Conservation (phyloP, 495 filamentous ascomycete genomes). For the Staphylotrichum tortipilum region DNA sequence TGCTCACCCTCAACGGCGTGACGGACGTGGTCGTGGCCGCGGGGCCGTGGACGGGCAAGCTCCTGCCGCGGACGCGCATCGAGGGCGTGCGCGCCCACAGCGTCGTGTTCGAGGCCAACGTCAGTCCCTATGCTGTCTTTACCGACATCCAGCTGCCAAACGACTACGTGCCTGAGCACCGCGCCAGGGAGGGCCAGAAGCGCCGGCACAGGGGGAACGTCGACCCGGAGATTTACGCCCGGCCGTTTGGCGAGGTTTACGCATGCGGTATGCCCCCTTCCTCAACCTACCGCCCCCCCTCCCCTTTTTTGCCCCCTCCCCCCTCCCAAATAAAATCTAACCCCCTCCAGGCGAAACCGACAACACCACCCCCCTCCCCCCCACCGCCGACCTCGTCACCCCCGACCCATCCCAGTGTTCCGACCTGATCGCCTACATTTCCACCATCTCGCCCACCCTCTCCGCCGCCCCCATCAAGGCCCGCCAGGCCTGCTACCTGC, state of each 20-base stretch:
- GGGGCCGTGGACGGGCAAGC: conserved; percentile 75
- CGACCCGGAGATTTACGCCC: conserved; percentile 87
- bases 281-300: not conserved
- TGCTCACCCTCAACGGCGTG: conserved; percentile 52
- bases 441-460: conserved; percentile 66
- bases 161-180: conserved; percentile 41
- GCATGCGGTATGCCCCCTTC: conserved; percentile 51
- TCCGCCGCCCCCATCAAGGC: conserved; percentile 67
- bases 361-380: conserved; percentile 61
- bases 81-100: conserved; percentile 79
- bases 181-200: conserved; percentile 39
- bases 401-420: conserved; percentile 72
- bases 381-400: conserved; percentile 66
- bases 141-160: conserved; percentile 74
- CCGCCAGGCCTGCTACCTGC: conserved; percentile 89
- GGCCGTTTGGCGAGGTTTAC: conserved; percentile 83
- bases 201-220: conserved; percentile 51
- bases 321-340: not conserved
- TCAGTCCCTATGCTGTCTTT: conserved; percentile 84
- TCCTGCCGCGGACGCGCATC: conserved; percentile 72
- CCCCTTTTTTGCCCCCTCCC: not conserved
- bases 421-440: conserved; percentile 77
- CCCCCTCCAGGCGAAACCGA: conserved; percentile 67
- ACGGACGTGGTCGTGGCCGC: conserved; percentile 79
- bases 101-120: conserved; percentile 71